Base-by-base conservation (phyloP, 1,139 yeast genomes). In the Tardiomyces depauwii region DNA sequence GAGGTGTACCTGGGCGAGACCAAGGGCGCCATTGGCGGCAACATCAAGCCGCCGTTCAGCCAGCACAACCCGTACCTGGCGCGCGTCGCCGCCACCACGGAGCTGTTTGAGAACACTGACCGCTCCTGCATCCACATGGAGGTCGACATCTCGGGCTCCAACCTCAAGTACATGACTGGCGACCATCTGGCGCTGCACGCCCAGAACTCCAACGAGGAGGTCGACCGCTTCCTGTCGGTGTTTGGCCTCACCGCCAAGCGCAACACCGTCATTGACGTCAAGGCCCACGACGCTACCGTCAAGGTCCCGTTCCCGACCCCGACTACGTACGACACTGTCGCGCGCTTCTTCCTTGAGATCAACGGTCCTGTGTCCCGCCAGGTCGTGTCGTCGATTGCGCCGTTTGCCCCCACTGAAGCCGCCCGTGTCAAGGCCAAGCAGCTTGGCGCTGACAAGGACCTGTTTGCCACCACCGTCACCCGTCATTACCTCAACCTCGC, bases 181-280 rank as follows among this genome's bases (percentile, higher is more conserved):
- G 98, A 91, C 63, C 98, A 91, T 66, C 70, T 91, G 55, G 97
- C 96, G 12, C 71, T 91, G 49, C 85, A 96, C 94, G 91, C 97
- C 39, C 86, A 93, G 40, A 91, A 91, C 65, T 72, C 94, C 2
- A 73, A 82, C 60, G 87, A 81, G 60, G 80, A 85, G 58, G 81
- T 88, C 41, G 72, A 70, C 18, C 70, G 73, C 40, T 83, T 91
- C 56, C 67, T 83, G 51, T 58, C 69, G 44, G 79, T 85, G 10
- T 77, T 89, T 52, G 82, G 77, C 38, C 71, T 91, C 51, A 58
- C 65, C 27, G 72, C 69, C 40, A 77, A 77, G 55, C 71, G 71
- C 50, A 70, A 79, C 48, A 59, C 63, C 2, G 83, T 84, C 6
- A 77, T 88, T 56, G 73, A 76, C 46, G 73, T 89, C 59, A 78